Evolutionary conservation across 805 yeast genomes (phyloP), one percentile per base, ranked within the genome.

Genomic region (Metschnikowia proteae): DNA sequence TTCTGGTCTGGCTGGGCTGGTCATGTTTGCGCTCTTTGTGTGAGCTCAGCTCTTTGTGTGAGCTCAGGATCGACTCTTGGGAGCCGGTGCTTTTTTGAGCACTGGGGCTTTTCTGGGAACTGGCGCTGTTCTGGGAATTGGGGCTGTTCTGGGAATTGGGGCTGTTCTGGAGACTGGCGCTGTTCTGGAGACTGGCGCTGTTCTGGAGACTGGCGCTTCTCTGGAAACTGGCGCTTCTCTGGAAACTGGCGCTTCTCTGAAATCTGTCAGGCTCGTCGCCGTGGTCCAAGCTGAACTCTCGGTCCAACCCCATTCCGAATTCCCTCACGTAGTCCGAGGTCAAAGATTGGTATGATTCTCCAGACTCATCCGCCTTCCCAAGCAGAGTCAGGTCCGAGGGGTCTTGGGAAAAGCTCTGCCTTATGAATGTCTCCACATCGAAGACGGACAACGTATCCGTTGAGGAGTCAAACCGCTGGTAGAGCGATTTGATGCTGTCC

Each of bases 261-360:
- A 7, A 11, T 4, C n/a, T 31, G 7, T 31, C 33, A 31, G 7
- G 33, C n/a, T 31, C 11, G 8, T 36, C 39, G 3, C 26, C 28
- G 1, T 32, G n/a, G 10, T 49, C 53, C 38, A 57, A 54, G 43
- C 62, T 63, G 32, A 71, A 65, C 25, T 60, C 61, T 26, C 39
- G 22, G 38, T 56, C 60, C 32, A 57, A 48, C 33, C 43, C 50
- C 36, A 53, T 58, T n/a, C 61, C 54, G 43, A 71, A 69, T 28
- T 62, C 63, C 6, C 55, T 55, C 27, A 65, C 63, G 37, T 57
- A 52, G 38, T 64, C 60, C 7, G 74, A 63, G 0, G 64, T 54
- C 26, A 63, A 49, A 4, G 72, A 66, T 32, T 57, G 61, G 11
- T 48, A 42, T 6, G 68, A 64, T 7, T 38, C 55, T 1, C 62